Evolutionary conservation across 2,329 filamentous ascomycete species (phyloP), one percentile per base, ranked within the genome.

Genomic region (Pyrenochaeta sp.): DNA sequence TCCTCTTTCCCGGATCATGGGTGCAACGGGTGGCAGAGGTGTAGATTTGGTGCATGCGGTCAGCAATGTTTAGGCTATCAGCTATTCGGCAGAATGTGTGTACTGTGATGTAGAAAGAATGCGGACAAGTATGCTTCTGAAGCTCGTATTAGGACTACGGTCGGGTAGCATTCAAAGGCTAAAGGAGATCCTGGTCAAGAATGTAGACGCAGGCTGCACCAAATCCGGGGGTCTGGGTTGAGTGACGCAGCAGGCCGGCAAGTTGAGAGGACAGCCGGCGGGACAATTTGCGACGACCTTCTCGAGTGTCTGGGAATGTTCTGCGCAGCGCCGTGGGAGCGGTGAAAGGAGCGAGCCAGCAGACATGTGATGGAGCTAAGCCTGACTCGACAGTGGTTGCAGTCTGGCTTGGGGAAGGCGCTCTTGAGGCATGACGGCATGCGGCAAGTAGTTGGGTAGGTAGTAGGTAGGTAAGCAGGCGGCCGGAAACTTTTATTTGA

Each of bases 161-260:
- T 17, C 32, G 17, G 41, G 35, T 22, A 36, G 44, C 35, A 34
- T 38, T 41, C 22, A 18, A 20, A 47, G 53, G 53, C 47, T 56
- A 52, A 54, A 51, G 17, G 17, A n/a, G 18, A 22, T 44, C 18
- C 19, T 37, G 40, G 30, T 20, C 39, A 43, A 49, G 28, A 30
- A 21, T 23, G 40, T 41, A 41, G 19, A 36, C 23, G 34, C 39
- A 44, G 48, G 51, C 51, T 55, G 41, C 37, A 35, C 34, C 29
- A 20, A 39, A 38, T 47, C 53, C 50, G 46, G 24, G 27, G 24
- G 31, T 22, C 7, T 38, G 53, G 53, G 34, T 41, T 18, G 35
- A 35, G 44, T 49, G 53, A 56, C 50, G 47, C 46, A 51, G 35
- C 48, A 37, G n/a, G 40, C 31, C 44, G 44, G 44, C 22, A 53